A percentile compares a stretch with the other conserved stretches of the same genome.
Conservation (phyloP, 139 green algal genomes). For the Tetratostichococcus sp. region DNA sequence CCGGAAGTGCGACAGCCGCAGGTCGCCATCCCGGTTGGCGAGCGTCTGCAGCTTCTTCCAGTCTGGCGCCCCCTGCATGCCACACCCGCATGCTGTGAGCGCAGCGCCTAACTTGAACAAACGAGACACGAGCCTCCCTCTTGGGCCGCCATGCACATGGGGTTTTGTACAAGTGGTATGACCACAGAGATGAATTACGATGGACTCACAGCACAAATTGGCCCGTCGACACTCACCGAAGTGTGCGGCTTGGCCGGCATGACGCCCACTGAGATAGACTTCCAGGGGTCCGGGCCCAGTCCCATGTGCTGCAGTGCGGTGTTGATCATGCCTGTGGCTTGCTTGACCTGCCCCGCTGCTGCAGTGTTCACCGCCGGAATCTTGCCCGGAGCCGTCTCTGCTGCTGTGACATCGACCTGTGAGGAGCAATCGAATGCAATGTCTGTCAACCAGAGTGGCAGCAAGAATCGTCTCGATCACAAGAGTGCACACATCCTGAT, state of each 20-base stretch:
- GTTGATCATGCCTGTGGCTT: slow-evolving; percentile 4
- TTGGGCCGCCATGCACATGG: no score
- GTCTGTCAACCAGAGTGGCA: no score
- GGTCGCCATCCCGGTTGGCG: slow-evolving; percentile 50
- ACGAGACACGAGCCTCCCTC: no score
- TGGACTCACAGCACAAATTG: no score
- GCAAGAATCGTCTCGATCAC: no score
- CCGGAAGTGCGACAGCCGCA: slow-evolving; percentile 82
- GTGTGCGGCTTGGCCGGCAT: slow-evolving; percentile 48
- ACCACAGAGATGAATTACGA: no score
- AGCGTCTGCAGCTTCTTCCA: slow-evolving; percentile 48
- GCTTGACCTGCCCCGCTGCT: slow-evolving; percentile 23
- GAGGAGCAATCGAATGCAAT: neutral
- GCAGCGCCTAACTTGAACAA: no score
- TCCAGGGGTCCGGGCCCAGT: slow-evolving; percentile 57
- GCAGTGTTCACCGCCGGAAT: slow-evolving; percentile 26
- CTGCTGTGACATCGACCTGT: slow-evolving; percentile 67
- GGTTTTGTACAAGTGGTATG: no score
- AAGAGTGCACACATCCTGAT: no score
- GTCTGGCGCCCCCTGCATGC: neutral
- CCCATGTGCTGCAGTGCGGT: slow-evolving; percentile 23
- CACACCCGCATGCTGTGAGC: neutral
- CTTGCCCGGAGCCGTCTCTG: slow-evolving; percentile 17
- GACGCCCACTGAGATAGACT: slow-evolving; percentile 37
- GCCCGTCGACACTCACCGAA: neutral